Conservation (phyloP, 2,329 filamentous ascomycete genomes). For the Purpureocillium takamizusanense region DNA sequence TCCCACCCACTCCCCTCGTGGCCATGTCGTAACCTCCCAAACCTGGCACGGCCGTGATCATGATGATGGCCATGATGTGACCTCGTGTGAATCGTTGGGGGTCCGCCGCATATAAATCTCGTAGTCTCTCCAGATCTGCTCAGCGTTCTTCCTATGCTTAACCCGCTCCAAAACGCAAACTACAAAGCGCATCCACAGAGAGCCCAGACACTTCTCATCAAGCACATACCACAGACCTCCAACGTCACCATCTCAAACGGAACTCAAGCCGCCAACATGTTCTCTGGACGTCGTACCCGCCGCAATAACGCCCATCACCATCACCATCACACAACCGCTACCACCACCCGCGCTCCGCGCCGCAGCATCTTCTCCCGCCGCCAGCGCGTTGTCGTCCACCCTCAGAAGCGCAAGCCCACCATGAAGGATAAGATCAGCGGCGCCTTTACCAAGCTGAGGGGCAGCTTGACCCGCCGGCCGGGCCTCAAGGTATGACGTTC, state of each 20-base stretch:
- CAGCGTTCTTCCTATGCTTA: too few species aligned
- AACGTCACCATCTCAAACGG: not conserved
- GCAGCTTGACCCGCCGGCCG: slow-evolving; percentile 57
- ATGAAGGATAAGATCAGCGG: slow-evolving; percentile 73
- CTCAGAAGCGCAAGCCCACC: slow-evolving; percentile 58
- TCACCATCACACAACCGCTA: slow-evolving; percentile 23
- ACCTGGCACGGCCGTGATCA: too few species aligned
- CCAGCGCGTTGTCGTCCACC: slow-evolving; percentile 34
- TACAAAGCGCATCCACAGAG: too few species aligned
- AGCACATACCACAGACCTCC: too few species aligned
- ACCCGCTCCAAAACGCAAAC: too few species aligned
- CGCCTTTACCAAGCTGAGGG: slow-evolving; percentile 64
- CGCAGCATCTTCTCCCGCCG: slow-evolving; percentile 30
- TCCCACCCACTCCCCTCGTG: too few species aligned
- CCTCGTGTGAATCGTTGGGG: too few species aligned
- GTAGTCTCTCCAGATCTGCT: too few species aligned
- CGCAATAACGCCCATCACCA: slow-evolving; percentile 11
- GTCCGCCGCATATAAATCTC: too few species aligned
- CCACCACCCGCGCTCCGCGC: slow-evolving; percentile 27
- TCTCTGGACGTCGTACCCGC: slow-evolving; percentile 14
- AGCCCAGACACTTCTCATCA: too few species aligned
- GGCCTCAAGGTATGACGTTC: slow-evolving; percentile 54
- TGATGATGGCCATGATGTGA: too few species aligned
- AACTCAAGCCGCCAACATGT: slow-evolving; percentile 6
- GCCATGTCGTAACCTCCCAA: too few species aligned